These are phyloP conservation scores for Mycena leptocephala DNA, from an alignment of 768 basidiomycete species.

Conservation along the genomic window DNA sequence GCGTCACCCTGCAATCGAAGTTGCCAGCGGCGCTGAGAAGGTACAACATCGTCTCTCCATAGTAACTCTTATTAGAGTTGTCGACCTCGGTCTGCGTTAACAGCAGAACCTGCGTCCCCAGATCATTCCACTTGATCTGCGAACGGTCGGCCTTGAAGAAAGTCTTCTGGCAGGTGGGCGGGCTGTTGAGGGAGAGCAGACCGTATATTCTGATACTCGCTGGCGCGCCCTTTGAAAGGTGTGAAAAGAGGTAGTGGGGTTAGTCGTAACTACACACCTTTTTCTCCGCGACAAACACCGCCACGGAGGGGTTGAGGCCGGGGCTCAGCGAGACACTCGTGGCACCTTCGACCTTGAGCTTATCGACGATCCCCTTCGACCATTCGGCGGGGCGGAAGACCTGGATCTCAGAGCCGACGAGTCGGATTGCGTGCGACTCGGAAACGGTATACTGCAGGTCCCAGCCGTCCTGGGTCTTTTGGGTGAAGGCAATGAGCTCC, in stretches of 20 bases:
- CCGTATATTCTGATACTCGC: constrained; percentile 91
- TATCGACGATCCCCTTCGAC: constrained; percentile 85
- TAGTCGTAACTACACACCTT: constrained; percentile 69
- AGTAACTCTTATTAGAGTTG: constrained; percentile 97
- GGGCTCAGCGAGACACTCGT: constrained; percentile 84
- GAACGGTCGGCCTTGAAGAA: constrained; percentile 97
- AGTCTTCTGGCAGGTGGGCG: constrained; percentile 88
- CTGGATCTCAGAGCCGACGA: constrained; percentile 88
- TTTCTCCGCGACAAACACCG: constrained; percentile 94
- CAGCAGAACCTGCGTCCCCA: constrained; percentile 93
- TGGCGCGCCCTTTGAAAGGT: constrained; percentile 78
- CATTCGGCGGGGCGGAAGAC: constrained; percentile 88
- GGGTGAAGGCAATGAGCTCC: constrained; percentile 89
- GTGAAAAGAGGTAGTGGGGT: constrained; percentile 2
- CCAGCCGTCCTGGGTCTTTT: constrained; percentile 95
- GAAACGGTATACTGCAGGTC: constrained; percentile 93
- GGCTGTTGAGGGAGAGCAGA: constrained; percentile 70
- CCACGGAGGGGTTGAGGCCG: constrained; percentile 90
- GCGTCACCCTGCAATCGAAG: constrained; percentile 90
- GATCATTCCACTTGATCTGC: constrained; percentile 95
- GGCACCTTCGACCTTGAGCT: constrained; percentile 89
- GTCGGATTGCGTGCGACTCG: constrained; percentile 88
- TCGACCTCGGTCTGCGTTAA: constrained; percentile 98
- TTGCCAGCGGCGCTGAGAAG: constrained; percentile 93
- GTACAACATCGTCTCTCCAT: constrained; percentile 97